Evolutionary conservation across 2,329 filamentous ascomycete species (phyloP).

Genomic region (Cercospora sp.): DNA sequence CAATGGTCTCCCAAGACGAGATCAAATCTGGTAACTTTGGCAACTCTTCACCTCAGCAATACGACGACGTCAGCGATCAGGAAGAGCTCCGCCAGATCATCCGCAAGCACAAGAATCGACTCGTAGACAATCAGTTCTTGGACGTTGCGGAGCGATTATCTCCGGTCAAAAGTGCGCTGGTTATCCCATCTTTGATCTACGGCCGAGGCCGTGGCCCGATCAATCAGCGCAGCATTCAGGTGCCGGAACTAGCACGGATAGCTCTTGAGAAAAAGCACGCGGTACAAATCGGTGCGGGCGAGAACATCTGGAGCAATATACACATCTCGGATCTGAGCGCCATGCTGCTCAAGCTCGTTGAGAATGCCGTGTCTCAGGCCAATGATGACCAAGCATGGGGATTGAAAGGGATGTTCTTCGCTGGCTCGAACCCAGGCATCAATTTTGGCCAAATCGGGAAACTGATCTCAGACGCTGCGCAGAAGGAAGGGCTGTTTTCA

Average conservation of each 20-base stretch:
- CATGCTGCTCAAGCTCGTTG: neutral
- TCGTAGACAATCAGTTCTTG: neutral
- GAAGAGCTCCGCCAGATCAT: neutral
- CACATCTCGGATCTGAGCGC: neutral
- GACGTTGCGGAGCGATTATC: neutral
- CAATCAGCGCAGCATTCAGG: neutral
- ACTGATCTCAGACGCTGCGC: neutral
- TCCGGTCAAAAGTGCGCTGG: neutral
- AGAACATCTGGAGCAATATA: neutral
- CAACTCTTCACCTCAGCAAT: neutral
- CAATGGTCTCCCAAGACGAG: neutral
- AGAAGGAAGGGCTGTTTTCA: neutral
- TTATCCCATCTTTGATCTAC: neutral
- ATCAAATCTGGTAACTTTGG: neutral
- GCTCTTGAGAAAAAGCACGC: neutral
- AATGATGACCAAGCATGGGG: neutral
- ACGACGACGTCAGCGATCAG: neutral
- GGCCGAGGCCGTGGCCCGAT: neutral
- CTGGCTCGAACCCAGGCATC: neutral
- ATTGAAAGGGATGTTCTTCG: neutral
- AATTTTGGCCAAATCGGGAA: neutral
- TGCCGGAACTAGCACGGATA: neutral
- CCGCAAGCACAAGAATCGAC: neutral
- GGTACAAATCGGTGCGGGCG: neutral
- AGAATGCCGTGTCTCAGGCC: neutral